Evolutionary conservation across 1,284 basidiomycete genomes (phyloP).

Genomic region (Austroboletus novae-zelandiae): DNA sequence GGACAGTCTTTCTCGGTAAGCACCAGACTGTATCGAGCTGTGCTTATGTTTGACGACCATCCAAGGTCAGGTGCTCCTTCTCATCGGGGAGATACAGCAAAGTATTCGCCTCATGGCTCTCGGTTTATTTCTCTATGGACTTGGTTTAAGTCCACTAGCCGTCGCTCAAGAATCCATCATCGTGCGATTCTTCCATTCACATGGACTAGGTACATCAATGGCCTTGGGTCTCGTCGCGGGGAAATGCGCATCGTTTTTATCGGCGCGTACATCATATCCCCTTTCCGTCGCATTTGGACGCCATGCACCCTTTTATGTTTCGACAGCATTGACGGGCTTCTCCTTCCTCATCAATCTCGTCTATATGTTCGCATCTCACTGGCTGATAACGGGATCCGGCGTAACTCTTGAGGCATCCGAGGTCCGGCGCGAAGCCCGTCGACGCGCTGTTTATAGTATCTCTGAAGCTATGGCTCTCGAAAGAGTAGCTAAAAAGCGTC

Average conservation of each 20-base stretch:
- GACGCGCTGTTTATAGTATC: conserved; percentile 41
- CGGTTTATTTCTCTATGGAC: conserved; percentile 76
- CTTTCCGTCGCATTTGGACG: conserved; percentile 67
- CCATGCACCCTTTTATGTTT: conserved; percentile 73
- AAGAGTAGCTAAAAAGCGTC: conserved; percentile 61
- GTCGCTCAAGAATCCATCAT: conserved; percentile 79
- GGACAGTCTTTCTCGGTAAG: conserved; percentile 63
- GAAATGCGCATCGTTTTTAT: conserved; percentile 72
- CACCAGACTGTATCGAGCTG: not conserved
- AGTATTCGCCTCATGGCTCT: conserved; percentile 64
- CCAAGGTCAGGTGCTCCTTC: conserved; percentile 58
- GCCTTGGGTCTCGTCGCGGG: conserved; percentile 77
- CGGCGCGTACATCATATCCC: conserved; percentile 73
- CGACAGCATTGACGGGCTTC: conserved; percentile 57
- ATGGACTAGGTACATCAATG: conserved; percentile 75
- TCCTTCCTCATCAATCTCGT: conserved; percentile 68
- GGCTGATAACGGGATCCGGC: conserved; percentile 57
- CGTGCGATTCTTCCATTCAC: conserved; percentile 74
- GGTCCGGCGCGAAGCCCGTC: conserved; percentile 50
- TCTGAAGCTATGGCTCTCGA: conserved; percentile 63
- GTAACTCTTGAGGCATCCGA: conserved; percentile 65
- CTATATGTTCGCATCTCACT: conserved; percentile 62
- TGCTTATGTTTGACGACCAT: conserved; percentile 7
- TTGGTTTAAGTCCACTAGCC: conserved; percentile 73
- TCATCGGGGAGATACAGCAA: conserved; percentile 58